Conservation (phyloP, 208 protist genomes). For the Angomonas ambiguus region DNA sequence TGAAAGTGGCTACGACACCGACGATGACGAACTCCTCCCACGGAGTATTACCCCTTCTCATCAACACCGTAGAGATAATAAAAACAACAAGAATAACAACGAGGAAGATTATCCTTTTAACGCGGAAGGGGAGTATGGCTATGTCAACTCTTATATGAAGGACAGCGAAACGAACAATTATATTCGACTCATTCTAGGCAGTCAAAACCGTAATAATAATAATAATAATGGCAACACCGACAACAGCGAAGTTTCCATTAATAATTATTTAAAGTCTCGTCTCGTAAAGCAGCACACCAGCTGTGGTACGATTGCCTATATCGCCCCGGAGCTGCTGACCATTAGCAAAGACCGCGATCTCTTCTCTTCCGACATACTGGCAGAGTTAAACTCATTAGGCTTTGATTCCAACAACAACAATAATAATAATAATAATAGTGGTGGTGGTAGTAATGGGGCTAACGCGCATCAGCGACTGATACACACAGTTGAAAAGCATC, state of each 20-base stretch:
- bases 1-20: neutral
- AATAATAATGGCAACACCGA: neutral
- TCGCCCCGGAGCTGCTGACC: slow-evolving; percentile 78
- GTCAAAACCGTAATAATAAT: neutral
- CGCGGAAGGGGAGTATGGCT: slow-evolving; percentile 24
- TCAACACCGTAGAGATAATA: slow-evolving; percentile 1
- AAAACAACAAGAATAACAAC: slow-evolving; percentile 68
- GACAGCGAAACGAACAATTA: neutral
- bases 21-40: too few species aligned
- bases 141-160: neutral
- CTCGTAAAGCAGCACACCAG: slow-evolving; percentile 57
- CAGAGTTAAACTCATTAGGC: neutral
- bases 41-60: slow-evolving; percentile 62
- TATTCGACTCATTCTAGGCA: neutral
- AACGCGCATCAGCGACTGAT: neutral
- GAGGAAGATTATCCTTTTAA: neutral
- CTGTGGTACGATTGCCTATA: slow-evolving; percentile 89
- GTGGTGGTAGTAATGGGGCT: neutral
- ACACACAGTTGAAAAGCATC: slow-evolving; percentile 2
- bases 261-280: slow-evolving; percentile 1
- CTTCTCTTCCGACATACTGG: neutral
- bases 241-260: neutral
- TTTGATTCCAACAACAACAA: too few species aligned
- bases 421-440: too few species aligned
- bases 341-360: slow-evolving; percentile 14